These are phyloP conservation scores for Gymnopilus dilepis DNA, from an alignment of 768 basidiomycete species.

Conservation along the genomic window DNA sequence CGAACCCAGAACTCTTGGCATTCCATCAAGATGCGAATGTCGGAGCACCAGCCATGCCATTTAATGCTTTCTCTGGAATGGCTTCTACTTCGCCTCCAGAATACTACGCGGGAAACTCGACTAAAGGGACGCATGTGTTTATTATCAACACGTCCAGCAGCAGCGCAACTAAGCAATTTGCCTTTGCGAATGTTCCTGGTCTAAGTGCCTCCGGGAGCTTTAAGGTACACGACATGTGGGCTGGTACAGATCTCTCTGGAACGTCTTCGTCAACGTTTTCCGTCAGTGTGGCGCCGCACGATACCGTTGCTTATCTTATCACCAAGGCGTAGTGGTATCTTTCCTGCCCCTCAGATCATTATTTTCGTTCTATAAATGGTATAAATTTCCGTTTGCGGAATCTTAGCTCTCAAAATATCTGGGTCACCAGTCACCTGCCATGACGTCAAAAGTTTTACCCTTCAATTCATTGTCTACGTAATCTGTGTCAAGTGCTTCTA, in stretches of 20 bases:
- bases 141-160: constrained; percentile 52
- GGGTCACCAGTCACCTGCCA: not conserved
- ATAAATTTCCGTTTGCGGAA: not conserved
- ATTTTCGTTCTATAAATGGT: constrained; percentile 1
- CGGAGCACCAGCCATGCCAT: constrained; percentile 54
- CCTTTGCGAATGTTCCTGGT: constrained; percentile 52
- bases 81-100: constrained; percentile 52
- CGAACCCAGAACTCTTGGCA: constrained; percentile 55
- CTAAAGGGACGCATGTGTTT: constrained; percentile 58
- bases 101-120: constrained; percentile 55
- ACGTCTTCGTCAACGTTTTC: constrained; percentile 43
- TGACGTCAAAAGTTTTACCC: not conserved
- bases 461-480: not conserved
- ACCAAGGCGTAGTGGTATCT: constrained; percentile 15
- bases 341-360: too few species aligned
- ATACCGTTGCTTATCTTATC: constrained; percentile 57
- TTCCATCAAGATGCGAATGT: constrained; percentile 56
- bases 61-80: constrained; percentile 45
- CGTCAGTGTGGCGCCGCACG: constrained; percentile 50
- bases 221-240: constrained; percentile 62
- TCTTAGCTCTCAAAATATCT: not conserved
- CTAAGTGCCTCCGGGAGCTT: constrained; percentile 41
- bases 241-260: constrained; percentile 46
- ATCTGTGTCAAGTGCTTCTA: not conserved
- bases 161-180: constrained; percentile 49